These are phyloP conservation scores for Prunus campanulata DNA, from an alignment of 306 rosid genomes.

Conservation along the genomic window DNA sequence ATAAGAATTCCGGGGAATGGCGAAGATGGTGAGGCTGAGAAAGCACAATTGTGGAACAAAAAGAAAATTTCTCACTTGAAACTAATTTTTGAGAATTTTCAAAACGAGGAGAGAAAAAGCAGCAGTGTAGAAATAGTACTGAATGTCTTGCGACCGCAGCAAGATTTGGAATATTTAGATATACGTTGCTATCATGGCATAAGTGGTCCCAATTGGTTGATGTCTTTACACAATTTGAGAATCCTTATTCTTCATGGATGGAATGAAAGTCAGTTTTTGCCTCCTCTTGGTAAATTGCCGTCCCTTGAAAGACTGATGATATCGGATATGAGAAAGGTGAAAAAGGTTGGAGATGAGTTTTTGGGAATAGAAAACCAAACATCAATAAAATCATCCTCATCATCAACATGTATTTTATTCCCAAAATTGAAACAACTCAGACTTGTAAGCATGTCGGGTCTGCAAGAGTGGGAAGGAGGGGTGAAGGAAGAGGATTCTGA, in stretches of 20 bases:
- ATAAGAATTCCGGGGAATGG: not conserved
- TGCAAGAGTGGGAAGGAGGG: not conserved
- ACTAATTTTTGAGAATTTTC: not conserved
- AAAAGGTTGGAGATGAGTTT: conserved; percentile 11
- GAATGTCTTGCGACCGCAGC: conserved; percentile 14
- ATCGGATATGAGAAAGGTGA: not conserved
- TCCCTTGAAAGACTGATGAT: not conserved
- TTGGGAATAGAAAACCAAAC: not conserved
- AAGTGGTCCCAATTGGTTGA: conserved; percentile 2
- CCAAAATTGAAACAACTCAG: not conserved
- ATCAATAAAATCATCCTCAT: not conserved
- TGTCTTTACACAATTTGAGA: not conserved
- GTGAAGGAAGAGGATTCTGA: not conserved
- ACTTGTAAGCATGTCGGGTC: not conserved
- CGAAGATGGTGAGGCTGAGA: not conserved
- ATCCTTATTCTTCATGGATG: not conserved
- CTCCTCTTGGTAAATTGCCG: not conserved
- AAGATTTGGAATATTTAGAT: not conserved
- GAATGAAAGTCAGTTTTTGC: not conserved
- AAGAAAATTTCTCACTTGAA: not conserved
- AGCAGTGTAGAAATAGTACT: not conserved
- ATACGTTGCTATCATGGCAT: not conserved
- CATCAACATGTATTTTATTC: not conserved
- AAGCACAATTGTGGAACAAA: not conserved
- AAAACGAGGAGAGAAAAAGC: not conserved